These are phyloP conservation scores for Neonectria faginata DNA, from an alignment of 2,329 filamentous ascomycete species.

Conservation along the genomic window DNA sequence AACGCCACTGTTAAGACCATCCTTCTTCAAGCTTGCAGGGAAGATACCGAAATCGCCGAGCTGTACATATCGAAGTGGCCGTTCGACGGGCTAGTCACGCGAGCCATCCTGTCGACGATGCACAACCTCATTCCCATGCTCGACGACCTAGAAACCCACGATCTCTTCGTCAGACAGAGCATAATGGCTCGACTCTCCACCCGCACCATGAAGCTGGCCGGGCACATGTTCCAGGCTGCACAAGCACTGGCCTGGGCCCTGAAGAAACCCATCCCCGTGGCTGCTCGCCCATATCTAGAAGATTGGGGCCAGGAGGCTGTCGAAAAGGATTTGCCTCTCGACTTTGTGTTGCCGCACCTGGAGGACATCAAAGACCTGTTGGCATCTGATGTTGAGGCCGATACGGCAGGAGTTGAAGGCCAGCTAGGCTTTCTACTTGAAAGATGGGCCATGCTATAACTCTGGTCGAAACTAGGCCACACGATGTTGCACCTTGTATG, in stretches of 20 bases:
- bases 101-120: neutral
- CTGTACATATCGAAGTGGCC: neutral
- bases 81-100: neutral
- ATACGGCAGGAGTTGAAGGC: neutral
- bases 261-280: conserved; percentile 1
- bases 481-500: too few species aligned
- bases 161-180: neutral
- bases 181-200: neutral
- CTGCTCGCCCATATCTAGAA: conserved; percentile 1
- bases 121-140: conserved; percentile 1
- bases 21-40: neutral
- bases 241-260: conserved; percentile 1
- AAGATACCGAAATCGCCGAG: neutral
- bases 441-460: neutral
- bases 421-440: neutral
- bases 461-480: neutral
- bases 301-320: neutral
- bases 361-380: neutral
- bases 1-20: neutral
- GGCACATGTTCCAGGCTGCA: neutral
- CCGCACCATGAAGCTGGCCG: neutral
- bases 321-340: neutral
- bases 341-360: neutral
- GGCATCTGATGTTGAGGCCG: neutral
- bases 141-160: conserved; percentile 3